These are phyloP conservation scores for Syzygium malaccense DNA, from an alignment of 441 rosid genomes.

Conservation along the genomic window DNA sequence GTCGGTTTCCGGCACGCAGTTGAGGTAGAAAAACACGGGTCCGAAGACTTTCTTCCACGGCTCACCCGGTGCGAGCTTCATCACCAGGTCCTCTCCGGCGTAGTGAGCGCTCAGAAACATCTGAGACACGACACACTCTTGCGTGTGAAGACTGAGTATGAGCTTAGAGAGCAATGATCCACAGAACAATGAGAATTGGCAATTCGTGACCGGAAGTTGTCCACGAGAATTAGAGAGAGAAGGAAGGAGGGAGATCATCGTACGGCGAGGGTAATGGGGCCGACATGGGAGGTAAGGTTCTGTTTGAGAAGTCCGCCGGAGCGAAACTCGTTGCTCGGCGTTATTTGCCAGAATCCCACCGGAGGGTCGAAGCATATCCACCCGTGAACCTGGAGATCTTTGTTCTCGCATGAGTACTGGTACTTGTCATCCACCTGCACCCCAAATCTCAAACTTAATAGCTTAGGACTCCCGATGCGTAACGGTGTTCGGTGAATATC, in stretches of 20 bases:
- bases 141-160: not conserved
- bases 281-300: conserved; percentile 86
- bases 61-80: conserved; percentile 8
- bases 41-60: conserved; percentile 15
- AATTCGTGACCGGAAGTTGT: not conserved
- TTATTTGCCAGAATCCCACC: conserved; percentile 85
- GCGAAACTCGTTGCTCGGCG: conserved; percentile 83
- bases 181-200: not conserved
- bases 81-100: conserved; percentile 8
- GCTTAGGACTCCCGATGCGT: not conserved
- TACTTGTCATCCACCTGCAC: conserved; percentile 84
- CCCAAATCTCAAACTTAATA: not conserved
- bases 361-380: conserved; percentile 56
- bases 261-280: conserved; percentile 71
- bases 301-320: conserved; percentile 82
- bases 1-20: not conserved
- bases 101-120: conserved; percentile 17
- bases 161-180: not conserved
- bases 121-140: not conserved
- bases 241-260: not conserved
- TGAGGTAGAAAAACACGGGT: conserved; percentile 9
- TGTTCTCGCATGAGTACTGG: conserved; percentile 78
- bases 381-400: conserved; percentile 68
- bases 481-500: not conserved
- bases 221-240: not conserved